Evolutionary conservation across 768 basidiomycete species (phyloP).

Genomic region (Amanita inopinata): DNA sequence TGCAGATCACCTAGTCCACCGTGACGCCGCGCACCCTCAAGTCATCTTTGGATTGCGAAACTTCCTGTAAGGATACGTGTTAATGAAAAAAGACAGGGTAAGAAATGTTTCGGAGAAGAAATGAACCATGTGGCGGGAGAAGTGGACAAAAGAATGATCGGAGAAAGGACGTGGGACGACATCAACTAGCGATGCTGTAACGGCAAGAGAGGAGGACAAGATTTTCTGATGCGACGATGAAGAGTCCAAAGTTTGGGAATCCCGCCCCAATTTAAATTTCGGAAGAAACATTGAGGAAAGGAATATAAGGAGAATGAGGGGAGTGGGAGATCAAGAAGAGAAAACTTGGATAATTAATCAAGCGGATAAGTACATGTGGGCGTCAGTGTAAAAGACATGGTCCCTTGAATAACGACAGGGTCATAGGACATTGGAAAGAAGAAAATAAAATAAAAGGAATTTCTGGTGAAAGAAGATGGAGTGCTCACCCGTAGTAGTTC

Average conservation of each 20-base stretch:
- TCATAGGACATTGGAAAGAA: not conserved
- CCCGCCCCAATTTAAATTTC: not conserved
- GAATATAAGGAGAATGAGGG: too few species aligned
- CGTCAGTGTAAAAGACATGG: too few species aligned
- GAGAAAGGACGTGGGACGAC: not conserved
- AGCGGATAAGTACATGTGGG: too few species aligned
- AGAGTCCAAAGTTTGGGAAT: not conserved
- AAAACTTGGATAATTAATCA: too few species aligned
- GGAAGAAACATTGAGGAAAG: not conserved
- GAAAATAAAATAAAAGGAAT: conserved; percentile 5
- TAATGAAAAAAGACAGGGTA: conserved; percentile 8
- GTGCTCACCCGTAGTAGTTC: conserved; percentile 46
- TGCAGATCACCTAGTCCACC: conserved; percentile 34
- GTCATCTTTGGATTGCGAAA: conserved; percentile 42
- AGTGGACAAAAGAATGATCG: conserved; percentile 8
- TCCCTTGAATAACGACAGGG: not conserved
- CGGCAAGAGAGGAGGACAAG: not conserved
- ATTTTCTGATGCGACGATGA: not conserved
- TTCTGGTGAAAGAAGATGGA: conserved; percentile 1
- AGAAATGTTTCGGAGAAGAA: not conserved
- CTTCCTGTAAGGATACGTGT: conserved; percentile 37
- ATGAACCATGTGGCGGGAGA: not conserved
- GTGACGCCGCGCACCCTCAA: conserved; percentile 49
- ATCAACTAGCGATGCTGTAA: not conserved
- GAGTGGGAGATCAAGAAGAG: too few species aligned